A percentile compares a stretch with the other conserved stretches of the same genome.
These are phyloP conservation scores for Pseudocercospora macadamiae DNA, from an alignment of 2,329 filamentous ascomycete species.

Conservation along the genomic window DNA sequence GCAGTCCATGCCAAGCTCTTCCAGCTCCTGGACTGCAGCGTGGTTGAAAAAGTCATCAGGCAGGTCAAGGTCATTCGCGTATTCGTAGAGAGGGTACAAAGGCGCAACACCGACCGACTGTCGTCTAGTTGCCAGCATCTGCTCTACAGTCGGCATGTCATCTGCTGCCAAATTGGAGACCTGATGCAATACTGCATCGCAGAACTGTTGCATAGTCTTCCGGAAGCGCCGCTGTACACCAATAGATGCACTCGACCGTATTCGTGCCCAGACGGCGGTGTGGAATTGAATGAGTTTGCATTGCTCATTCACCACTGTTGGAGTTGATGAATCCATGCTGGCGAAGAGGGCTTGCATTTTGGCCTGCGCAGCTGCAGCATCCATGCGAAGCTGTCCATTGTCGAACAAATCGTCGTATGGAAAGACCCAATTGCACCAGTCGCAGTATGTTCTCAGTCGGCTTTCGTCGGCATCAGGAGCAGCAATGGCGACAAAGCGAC, in stretches of 20 bases:
- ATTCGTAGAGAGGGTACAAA: neutral
- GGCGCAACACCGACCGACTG: neutral
- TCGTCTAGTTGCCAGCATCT: neutral
- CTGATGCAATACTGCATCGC: neutral
- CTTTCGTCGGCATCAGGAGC: constrained; percentile 2
- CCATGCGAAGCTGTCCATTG: constrained; percentile 5
- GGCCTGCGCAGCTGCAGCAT: neutral
- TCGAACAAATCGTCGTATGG: constrained; percentile 13
- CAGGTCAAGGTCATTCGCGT: neutral
- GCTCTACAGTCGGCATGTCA: neutral
- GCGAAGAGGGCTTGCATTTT: neutral
- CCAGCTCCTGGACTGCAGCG: neutral
- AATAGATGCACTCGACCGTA: neutral
- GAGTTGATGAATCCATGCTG: neutral
- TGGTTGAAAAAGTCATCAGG: neutral
- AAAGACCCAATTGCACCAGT: constrained; percentile 11
- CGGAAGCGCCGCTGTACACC: constrained; percentile 1
- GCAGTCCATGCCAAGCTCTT: constrained; percentile 1
- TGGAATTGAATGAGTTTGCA: neutral
- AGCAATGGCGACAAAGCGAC: constrained; percentile 2
- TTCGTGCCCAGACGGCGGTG: neutral
- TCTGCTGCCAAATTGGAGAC: neutral
- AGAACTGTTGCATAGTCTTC: neutral
- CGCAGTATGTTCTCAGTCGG: neutral
- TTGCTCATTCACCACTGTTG: neutral